Conservation (phyloP, 2,329 filamentous ascomycete genomes). For the Malbranchea zuffiana region DNA sequence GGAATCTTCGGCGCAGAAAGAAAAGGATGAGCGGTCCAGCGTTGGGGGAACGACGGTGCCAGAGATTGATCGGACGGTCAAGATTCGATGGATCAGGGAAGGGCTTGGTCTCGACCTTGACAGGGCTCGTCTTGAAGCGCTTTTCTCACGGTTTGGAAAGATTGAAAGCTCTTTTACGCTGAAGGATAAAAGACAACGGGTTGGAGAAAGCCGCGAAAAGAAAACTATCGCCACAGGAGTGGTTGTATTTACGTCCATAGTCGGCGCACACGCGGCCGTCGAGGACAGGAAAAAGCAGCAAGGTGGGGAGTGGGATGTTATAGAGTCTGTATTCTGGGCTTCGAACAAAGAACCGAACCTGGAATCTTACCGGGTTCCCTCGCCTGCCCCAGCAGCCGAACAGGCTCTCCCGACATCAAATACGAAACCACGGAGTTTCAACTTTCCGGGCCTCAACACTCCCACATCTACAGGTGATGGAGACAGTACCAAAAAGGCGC, state of each 20-base stretch:
- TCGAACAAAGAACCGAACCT: conserved; percentile 42
- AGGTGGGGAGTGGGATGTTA: conserved; percentile 36
- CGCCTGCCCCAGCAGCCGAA: conserved; percentile 11
- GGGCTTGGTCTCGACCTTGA: conserved; percentile 38
- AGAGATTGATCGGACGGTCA: conserved; percentile 48
- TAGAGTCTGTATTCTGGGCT: conserved; percentile 48
- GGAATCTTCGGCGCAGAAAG: conserved; percentile 32
- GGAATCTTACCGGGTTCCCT: conserved; percentile 14
- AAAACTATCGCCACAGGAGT: conserved; percentile 43
- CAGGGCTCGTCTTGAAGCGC: conserved; percentile 34
- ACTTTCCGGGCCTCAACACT: conserved; percentile 26
- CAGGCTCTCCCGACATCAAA: conserved; percentile 15
- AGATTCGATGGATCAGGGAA: conserved; percentile 45
- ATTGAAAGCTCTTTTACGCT: conserved; percentile 46
- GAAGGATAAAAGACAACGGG: conserved; percentile 45
- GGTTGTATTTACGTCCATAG: conserved; percentile 47
- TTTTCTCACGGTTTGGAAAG: conserved; percentile 47
- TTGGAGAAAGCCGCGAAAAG: conserved; percentile 42
- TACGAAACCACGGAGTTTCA: conserved; percentile 22
- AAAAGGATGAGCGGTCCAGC: conserved; percentile 25
- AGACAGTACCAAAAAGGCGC: conserved; percentile 24
- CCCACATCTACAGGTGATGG: conserved; percentile 11
- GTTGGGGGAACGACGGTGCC: conserved; percentile 35
- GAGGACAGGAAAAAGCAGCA: conserved; percentile 37
- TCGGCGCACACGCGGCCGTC: conserved; percentile 48